Base-by-base conservation (phyloP, 169 alveolate species). In the Babesia microti region DNA sequence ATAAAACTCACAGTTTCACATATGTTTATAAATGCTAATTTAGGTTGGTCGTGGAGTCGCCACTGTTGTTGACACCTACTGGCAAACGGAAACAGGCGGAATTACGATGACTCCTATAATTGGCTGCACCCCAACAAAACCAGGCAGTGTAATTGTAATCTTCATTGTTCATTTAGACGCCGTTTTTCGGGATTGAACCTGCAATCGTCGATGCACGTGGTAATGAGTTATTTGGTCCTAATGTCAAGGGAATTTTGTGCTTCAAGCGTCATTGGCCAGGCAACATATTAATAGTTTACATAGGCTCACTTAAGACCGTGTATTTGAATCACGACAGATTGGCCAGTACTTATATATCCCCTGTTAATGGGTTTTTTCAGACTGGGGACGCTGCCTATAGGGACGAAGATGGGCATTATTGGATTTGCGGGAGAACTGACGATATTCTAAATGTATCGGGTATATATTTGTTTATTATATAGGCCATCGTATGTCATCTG, bases 71-170 rank as follows among this genome's bases (percentile, higher is more conserved):
- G 98, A 91, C 63, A 89, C 96, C 39, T 93, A 91, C 83, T 93
- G 97, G 98, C 97, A 91, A 48, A 93, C 98, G 3, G 98, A 93
- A 70, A 89, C 97, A 0, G 98, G 97, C 9, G 92, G 95, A 36
- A 86, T 86, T 43, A 85, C 91, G 36, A 47, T 89, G 15, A 88
- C 92, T 24, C 95, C 95, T 14, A 40, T 93, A 49, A 92, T 95
- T 1, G 92, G 93, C 18, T 88, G 79, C 47, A 76, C 72, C 19
- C 53, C 66, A 41, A 76, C 85, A 35, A 89, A 88, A 50, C 95
- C 96, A 18, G 98, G 98, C n/a, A 73, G 93, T 12, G 97, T 97
- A 14, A 79, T 91, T 24, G 61, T 83, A 26, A 91, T 91, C 3
- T 72, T 78, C 72, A 79, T 72, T 65, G 89, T 72, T 55, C 52